Percentiles rank a stretch among this genome's conserved stretches.
Evolutionary conservation across 345 rosid species (phyloP).

Genomic region (Pistacia integerrima): DNA sequence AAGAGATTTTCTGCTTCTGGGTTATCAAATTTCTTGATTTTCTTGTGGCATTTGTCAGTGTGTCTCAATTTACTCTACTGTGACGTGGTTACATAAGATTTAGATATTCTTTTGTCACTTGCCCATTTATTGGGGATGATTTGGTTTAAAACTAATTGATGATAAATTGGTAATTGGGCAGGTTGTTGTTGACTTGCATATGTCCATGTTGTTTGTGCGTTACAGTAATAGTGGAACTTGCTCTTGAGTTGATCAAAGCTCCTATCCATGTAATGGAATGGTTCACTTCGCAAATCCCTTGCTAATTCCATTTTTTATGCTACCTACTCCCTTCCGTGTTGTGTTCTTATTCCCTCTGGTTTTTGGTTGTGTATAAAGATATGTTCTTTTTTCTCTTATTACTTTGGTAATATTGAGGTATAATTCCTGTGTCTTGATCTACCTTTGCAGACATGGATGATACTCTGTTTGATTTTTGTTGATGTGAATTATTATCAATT

Average conservation of each 20-base stretch:
- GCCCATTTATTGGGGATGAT: background rate
- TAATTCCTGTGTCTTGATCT: background rate
- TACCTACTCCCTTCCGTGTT: background rate
- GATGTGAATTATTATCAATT: background rate
- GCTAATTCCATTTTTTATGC: conserved; percentile 30
- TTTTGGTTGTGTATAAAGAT: background rate
- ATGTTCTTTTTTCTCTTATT: background rate
- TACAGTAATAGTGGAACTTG: conserved; percentile 58
- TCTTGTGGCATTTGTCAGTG: background rate
- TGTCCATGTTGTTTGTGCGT: conserved; percentile 78
- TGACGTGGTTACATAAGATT: no score
- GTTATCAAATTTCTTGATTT: background rate
- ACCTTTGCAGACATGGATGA: background rate
- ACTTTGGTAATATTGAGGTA: background rate
- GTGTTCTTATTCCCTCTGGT: no score
- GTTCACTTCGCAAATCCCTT: conserved; percentile 70
- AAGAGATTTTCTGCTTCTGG: background rate
- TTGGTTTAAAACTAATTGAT: background rate
- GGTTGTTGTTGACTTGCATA: conserved; percentile 64
- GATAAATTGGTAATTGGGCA: conserved; percentile 25
- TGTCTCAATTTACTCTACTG: background rate
- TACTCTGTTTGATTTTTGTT: background rate
- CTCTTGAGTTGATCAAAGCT: conserved; percentile 68
- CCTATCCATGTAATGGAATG: conserved; percentile 66
- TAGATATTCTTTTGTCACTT: no score